Evolutionary conservation across 1,284 basidiomycete species (phyloP), one percentile per base, ranked within the genome.

Genomic region (Fomitopsis betulina): DNA sequence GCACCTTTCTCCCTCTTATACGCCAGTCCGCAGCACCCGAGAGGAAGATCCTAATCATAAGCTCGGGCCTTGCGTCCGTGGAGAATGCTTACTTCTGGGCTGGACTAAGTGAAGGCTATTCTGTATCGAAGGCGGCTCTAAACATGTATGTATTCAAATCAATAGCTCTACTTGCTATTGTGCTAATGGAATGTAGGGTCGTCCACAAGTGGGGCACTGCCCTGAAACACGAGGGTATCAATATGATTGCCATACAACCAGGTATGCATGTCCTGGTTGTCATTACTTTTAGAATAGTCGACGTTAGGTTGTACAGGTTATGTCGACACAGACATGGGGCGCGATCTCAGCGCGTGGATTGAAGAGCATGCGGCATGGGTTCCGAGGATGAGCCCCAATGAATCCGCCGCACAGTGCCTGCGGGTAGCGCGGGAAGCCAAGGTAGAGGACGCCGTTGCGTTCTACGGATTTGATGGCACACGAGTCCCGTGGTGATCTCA

Each of bases 81-180:
- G 15, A 50, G 47, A 30, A 32, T 17, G 47, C 30, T 2, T 27
- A 23, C 12, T 32, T 30, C 32, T 27, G 25, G 25, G 10, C 47
- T 7, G 27, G 27, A 1, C n/a, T 17, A 8, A 10, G 27, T 8
- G 27, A 32, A 13, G 27, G 27, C 30, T 50, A 50, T 33, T 53
- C 45, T 15, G 23, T 56, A 1, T 38, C 54, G 12, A 61, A 61
- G 42, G 60, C 57, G 4, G 60, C 49, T 3, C 40, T 58, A 25
- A 61, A 58, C 27, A 61, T 58, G 60, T 58, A 39, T 17, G 57
- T 54, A 21, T 23, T 40, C 39, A 13, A 8, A 40, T n/a, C n/a
- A n/a, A n/a, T 40, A 5, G 10, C 39, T n/a, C 17, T 40, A 15
- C 9, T 6, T 15, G 39, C n/a, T 17, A 13, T 6, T 47, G 27